A percentile compares a stretch with the other conserved stretches of the same genome.
Conservation (phyloP, 148 eudicot genomes). For the Pharnaceum exiguum region DNA sequence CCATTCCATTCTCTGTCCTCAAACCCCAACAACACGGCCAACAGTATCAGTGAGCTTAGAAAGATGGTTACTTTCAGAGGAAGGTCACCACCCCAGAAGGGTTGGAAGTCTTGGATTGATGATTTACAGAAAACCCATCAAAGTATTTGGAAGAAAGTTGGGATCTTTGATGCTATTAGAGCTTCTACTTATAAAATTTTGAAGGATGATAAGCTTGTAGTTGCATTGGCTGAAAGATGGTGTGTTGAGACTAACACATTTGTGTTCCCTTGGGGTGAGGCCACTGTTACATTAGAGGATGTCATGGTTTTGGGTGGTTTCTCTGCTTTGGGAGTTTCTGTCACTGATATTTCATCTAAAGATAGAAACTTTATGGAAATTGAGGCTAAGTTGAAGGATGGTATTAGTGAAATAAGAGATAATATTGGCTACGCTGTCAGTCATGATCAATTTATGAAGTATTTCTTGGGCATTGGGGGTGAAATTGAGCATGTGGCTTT, state of each 20-base stretch:
- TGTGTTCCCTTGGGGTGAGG: constrained; percentile 34
- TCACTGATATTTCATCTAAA: neutral
- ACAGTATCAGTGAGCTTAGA: neutral
- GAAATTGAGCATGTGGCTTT: too few relatives aligned
- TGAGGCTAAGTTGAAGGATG: constrained; percentile 19
- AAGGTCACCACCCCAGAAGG: neutral
- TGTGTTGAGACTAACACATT: constrained; percentile 23
- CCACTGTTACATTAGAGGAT: constrained; percentile 36
- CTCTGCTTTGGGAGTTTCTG: constrained; percentile 25
- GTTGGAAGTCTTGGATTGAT: constrained; percentile 17
- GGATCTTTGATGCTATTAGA: constrained; percentile 17
- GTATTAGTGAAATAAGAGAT: too few relatives aligned
- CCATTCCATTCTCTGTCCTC: neutral
- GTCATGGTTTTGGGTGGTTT: constrained; percentile 28
- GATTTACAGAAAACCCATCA: constrained; percentile 10
- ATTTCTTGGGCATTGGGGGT: too few relatives aligned
- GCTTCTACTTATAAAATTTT: constrained; percentile 18
- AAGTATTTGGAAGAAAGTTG: constrained; percentile 13
- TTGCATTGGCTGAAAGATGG: constrained; percentile 27
- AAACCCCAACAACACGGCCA: constrained; percentile 10
- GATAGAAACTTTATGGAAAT: neutral
- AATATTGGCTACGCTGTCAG: too few relatives aligned
- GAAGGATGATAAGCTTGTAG: constrained; percentile 8
- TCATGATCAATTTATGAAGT: too few relatives aligned
- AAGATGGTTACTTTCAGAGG: constrained; percentile 11